Percentiles rank a stretch among this genome's conserved stretches.
Evolutionary conservation across 257 asterid species (phyloP).

Genomic region (Marsdenia floribunda): DNA sequence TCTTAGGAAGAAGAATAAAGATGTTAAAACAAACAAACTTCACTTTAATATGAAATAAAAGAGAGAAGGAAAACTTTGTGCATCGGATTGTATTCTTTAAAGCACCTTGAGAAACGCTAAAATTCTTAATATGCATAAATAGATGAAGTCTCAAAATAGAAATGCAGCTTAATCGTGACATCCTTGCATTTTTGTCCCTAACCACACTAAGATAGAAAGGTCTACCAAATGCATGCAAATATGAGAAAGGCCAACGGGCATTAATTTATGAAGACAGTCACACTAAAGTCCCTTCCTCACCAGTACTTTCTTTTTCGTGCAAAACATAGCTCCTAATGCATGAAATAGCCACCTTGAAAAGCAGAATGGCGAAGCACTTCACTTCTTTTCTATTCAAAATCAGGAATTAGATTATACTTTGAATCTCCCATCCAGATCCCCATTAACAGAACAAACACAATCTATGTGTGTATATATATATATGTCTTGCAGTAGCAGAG

Average conservation of each 20-base stretch:
- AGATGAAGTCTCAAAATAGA: too few species aligned
- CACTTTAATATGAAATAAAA: background rate
- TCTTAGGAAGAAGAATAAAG: background rate
- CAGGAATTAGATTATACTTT: background rate
- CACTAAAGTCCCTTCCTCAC: background rate
- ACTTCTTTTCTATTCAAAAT: too few species aligned
- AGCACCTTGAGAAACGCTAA: too few species aligned
- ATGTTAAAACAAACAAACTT: background rate
- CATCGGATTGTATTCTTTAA: background rate
- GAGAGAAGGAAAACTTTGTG: background rate
- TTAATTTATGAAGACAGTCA: background rate
- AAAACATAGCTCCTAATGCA: background rate
- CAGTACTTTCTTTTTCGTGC: background rate
- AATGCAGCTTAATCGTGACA: too few species aligned
- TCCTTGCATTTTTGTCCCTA: too few species aligned
- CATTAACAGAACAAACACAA: background rate
- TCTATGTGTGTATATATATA: too few species aligned
- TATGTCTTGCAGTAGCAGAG: background rate
- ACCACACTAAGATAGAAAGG: background rate
- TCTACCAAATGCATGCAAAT: background rate
- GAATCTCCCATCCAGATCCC: background rate
- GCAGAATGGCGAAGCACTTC: background rate
- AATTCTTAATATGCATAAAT: too few species aligned
- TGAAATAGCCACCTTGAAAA: background rate
- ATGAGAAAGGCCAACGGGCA: background rate